These are phyloP conservation scores for Agrocybe chaxingu DNA, from an alignment of 768 basidiomycete genomes.

Conservation along the genomic window DNA sequence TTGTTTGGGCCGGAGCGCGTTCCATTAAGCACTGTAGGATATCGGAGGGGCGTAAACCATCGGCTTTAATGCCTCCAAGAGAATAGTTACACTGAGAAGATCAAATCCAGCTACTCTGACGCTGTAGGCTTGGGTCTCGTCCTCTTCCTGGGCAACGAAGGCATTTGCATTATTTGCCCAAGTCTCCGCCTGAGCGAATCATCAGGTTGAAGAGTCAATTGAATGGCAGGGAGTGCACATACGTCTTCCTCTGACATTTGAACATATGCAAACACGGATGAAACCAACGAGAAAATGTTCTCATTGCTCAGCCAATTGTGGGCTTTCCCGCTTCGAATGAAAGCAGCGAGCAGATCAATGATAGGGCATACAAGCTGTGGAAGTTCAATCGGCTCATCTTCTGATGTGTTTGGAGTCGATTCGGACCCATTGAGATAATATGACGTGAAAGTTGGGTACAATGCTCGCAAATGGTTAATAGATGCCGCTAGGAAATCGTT, in stretches of 20 bases:
- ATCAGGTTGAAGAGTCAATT: background rate
- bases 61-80: background rate
- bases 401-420: slow-evolving; percentile 59
- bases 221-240: slow-evolving; percentile 20
- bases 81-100: slow-evolving; percentile 58
- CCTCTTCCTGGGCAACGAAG: slow-evolving; percentile 94
- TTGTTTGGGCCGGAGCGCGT: slow-evolving; percentile 47
- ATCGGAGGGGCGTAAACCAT: background rate
- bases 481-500: slow-evolving; percentile 55
- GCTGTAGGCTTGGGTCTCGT: slow-evolving; percentile 80
- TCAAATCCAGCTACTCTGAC: slow-evolving; percentile 85
- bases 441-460: slow-evolving; percentile 57
- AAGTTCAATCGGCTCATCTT: slow-evolving; percentile 76
- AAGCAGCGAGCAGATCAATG: slow-evolving; percentile 73
- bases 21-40: slow-evolving; percentile 53
- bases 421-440: slow-evolving; percentile 60
- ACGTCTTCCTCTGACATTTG: slow-evolving; percentile 94
- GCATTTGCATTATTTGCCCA: slow-evolving; percentile 90
- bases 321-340: slow-evolving; percentile 61
- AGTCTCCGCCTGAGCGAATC: slow-evolving; percentile 67
- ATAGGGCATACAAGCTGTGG: slow-evolving; percentile 75
- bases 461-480: slow-evolving; percentile 53
- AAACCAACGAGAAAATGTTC: slow-evolving; percentile 50
- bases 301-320: slow-evolving; percentile 58
- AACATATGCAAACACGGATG: slow-evolving; percentile 60